Percentiles rank a stretch among this genome's conserved stretches.
phyloP scores from a whole-genome alignment of 1,284 basidiomycete species.

The Marasmius fiardii region DNA sequence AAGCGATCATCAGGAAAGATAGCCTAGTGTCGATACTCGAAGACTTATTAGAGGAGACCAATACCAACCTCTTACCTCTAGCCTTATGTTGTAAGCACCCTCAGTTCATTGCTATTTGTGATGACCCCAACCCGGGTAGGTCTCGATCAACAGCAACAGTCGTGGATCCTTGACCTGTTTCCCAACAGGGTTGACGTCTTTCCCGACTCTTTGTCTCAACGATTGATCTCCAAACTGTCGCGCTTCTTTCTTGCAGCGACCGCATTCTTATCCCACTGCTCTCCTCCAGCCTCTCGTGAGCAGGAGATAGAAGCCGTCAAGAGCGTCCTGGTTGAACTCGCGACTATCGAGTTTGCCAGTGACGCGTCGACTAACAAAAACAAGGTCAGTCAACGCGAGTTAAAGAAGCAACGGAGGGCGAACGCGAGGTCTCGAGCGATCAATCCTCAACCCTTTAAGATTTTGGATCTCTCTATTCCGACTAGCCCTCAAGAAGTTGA shows the following conservation, averaged over 20 bases:
- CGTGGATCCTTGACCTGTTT: slow-evolving; percentile 7
- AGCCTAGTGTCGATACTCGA: slow-evolving; percentile 4
- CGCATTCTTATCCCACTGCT: neutral
- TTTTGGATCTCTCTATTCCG: slow-evolving; percentile 5
- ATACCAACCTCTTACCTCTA: slow-evolving; percentile 6
- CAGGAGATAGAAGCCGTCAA: neutral
- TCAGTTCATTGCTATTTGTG: neutral
- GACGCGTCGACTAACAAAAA: neutral
- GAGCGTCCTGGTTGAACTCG: slow-evolving; percentile 2
- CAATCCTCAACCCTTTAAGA: slow-evolving; percentile 8
- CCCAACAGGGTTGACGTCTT: neutral
- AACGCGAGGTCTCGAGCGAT: neutral
- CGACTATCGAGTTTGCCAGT: neutral
- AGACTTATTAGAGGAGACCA: slow-evolving; percentile 4
- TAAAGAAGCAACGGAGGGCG: slow-evolving; percentile 3
- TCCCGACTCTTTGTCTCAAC: neutral
- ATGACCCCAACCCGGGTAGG: neutral
- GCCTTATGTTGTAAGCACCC: slow-evolving; percentile 9
- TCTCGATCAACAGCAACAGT: slow-evolving; percentile 1
- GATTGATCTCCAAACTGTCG: slow-evolving; percentile 8
- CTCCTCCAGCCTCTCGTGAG: neutral
- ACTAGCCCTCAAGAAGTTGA: neutral
- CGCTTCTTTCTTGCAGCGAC: slow-evolving; percentile 5
- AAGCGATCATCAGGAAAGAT: neutral
- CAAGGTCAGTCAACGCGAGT: slow-evolving; percentile 1